Evolutionary conservation across 2,329 filamentous ascomycete species (phyloP), one percentile per base, ranked within the genome.

Genomic region (Myriosclerotinia scirpicola): DNA sequence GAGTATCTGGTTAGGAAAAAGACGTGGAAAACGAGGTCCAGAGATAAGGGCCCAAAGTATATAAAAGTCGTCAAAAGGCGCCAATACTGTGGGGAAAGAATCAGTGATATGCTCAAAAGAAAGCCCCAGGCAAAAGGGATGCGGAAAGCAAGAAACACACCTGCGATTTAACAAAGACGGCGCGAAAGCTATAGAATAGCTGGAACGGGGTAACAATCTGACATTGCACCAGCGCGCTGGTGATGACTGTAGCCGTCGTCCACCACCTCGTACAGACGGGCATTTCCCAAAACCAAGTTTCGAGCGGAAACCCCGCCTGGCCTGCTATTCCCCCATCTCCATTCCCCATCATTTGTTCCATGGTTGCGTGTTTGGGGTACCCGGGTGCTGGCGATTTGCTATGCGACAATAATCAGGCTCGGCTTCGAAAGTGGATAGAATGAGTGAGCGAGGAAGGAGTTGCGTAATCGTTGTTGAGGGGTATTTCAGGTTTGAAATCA

Each of bases 261-360:
- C 95, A 99, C 89, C 91, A 96, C 69, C 95, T 84, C 48, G 95
- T 99, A 79, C 93, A 96, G 36, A 95, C 87, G 4, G 95, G 95
- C 90, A 97, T 97, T 79, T 99, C 95, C 85, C 92, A 97, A 79
- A 97, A 98, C 95, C 95, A 99, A 73, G 94, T 90, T 79, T 98
- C 95, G 9, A 99, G 84, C 53, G 94, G 95, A 75, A 97, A 82
- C 64, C 84, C 82, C 67, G 84, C 86, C 72, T 83, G 85, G 67
- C 85, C 85, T 68, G 80, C 79, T 53, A 75, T 71, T 40, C 74
- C 75, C 20, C 73, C 74, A 62, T 75, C 74, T 44, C 72, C 74
- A 65, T 67, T 74, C 46, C 75, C 75, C 72, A 77, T 75, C 75
- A 77, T 77, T 69, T 76, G 72, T 66, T 77, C 76, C 75, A 77